A percentile compares a stretch with the other conserved stretches of the same genome.
Evolutionary conservation across 2,329 filamentous ascomycete genomes (phyloP).

Genomic region (Colletotrichum ledebouriae): DNA sequence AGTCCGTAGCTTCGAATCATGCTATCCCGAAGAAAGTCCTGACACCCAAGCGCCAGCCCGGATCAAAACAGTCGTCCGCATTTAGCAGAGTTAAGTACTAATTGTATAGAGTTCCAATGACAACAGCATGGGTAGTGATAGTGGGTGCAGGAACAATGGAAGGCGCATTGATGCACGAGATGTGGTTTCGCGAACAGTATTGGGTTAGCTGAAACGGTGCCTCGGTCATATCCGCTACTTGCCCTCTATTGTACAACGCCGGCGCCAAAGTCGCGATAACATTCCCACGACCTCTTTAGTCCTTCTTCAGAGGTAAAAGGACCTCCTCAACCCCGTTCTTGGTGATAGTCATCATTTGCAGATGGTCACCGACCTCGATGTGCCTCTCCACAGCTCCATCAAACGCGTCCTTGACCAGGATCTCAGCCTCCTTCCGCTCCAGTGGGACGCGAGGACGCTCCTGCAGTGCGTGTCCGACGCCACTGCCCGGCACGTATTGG

Average conservation of each 20-base stretch:
- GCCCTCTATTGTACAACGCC: conserved; percentile 40
- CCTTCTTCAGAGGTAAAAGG: conserved; percentile 87
- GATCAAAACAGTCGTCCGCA: too few species aligned
- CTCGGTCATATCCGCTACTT: conserved; percentile 40
- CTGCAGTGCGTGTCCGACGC: conserved; percentile 83
- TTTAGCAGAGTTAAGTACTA: too few species aligned
- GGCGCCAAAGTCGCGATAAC: background rate
- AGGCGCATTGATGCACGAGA: too few species aligned
- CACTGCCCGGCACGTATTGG: conserved; percentile 91
- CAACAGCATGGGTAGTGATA: background rate
- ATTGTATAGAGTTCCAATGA: too few species aligned
- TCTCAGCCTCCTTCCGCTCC: conserved; percentile 80
- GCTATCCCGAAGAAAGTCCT: too few species aligned
- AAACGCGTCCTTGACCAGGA: conserved; percentile 95
- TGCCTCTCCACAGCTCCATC: conserved; percentile 98
- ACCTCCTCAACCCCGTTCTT: conserved; percentile 89
- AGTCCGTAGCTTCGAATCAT: too few species aligned
- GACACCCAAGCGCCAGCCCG: too few species aligned
- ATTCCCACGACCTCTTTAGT: conserved; percentile 64
- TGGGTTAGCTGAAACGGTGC: conserved; percentile 30
- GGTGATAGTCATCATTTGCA: conserved; percentile 96
- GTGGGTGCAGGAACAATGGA: too few species aligned
- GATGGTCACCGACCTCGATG: conserved; percentile 96
- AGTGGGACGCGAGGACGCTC: conserved; percentile 79
- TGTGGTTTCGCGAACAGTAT: background rate